These are phyloP conservation scores for Evernia prunastri DNA, from an alignment of 495 filamentous ascomycete species.

Conservation along the genomic window DNA sequence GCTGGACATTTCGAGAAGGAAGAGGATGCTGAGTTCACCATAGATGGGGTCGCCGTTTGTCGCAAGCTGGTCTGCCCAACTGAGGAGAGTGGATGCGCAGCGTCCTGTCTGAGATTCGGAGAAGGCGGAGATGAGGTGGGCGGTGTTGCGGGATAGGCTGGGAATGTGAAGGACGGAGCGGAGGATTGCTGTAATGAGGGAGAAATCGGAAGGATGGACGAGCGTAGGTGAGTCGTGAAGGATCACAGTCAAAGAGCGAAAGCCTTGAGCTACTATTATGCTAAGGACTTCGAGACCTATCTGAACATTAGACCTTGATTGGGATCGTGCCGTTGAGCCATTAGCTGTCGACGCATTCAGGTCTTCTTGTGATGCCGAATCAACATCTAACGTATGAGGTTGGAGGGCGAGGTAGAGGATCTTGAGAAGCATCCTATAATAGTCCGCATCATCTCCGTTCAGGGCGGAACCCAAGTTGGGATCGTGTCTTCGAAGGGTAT, in stretches of 20 bases:
- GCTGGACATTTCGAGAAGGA: conserved; percentile 79
- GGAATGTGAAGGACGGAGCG: conserved; percentile 74
- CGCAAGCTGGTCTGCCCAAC: conserved; percentile 79
- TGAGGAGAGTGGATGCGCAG: conserved; percentile 80
- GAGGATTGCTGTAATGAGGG: conserved; percentile 81
- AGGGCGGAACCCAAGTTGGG: conserved; percentile 59
- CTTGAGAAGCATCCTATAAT: conserved; percentile 76
- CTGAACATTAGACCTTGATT: conserved; percentile 30
- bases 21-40: conserved; percentile 78
- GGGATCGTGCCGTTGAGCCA: conserved; percentile 26
- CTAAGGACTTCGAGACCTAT: conserved; percentile 67
- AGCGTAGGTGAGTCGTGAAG: conserved; percentile 59
- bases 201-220: conserved; percentile 62
- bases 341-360: conserved; percentile 20
- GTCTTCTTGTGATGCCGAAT: conserved; percentile 11
- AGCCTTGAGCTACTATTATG: conserved; percentile 70
- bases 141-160: conserved; percentile 51
- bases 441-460: conserved; percentile 54
- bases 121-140: conserved; percentile 61
- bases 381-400: conserved; percentile 38
- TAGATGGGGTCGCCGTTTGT: conserved; percentile 83
- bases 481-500: conserved; percentile 55
- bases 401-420: conserved; percentile 78
- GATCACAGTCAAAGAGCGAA: conserved; percentile 66
- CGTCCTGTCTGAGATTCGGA: conserved; percentile 58